A percentile compares a stretch with the other conserved stretches of the same genome.
These are phyloP conservation scores for Colletotrichum sp. DNA, from an alignment of 2,329 filamentous ascomycete genomes.

Conservation along the genomic window DNA sequence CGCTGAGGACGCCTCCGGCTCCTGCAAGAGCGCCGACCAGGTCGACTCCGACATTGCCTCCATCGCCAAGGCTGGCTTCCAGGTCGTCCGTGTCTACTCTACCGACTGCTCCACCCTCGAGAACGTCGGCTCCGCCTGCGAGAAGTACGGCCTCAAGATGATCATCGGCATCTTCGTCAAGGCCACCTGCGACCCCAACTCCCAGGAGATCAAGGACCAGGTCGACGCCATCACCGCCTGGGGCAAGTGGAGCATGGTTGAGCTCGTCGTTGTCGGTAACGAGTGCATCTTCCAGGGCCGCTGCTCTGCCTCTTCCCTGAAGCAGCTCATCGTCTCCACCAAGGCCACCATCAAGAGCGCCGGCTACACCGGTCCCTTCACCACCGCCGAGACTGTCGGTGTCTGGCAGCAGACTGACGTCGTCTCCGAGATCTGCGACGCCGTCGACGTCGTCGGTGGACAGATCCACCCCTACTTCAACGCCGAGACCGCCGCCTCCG, in stretches of 20 bases:
- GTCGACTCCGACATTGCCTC: conserved; percentile 65
- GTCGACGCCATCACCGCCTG: conserved; percentile 75
- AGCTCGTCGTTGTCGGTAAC: conserved; percentile 87
- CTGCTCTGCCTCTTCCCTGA: conserved; percentile 69
- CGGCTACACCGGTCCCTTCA: conserved; percentile 77
- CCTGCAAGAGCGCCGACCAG: conserved; percentile 68
- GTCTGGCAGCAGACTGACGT: conserved; percentile 72
- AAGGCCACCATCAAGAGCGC: conserved; percentile 65
- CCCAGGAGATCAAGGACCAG: conserved; percentile 72
- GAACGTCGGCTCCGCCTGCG: conserved; percentile 74
- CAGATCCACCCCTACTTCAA: conserved; percentile 98
- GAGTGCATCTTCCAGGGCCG: conserved; percentile 83
- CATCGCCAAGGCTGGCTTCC: conserved; percentile 72
- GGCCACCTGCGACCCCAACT: conserved; percentile 61
- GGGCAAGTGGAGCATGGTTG: conserved; percentile 74
- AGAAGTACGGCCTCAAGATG: conserved; percentile 72
- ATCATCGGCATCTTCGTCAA: conserved; percentile 91
- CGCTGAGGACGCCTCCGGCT: conserved; percentile 51
- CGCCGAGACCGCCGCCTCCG: conserved; percentile 61
- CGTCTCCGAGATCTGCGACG: conserved; percentile 66
- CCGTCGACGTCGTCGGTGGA: conserved; percentile 79
- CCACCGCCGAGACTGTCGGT: conserved; percentile 86
- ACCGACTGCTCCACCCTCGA: conserved; percentile 87
- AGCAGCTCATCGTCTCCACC: conserved; percentile 71
- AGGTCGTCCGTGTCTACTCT: conserved; percentile 81